Conservation (phyloP, 1,284 basidiomycete genomes). For the Tilletia horrida region DNA sequence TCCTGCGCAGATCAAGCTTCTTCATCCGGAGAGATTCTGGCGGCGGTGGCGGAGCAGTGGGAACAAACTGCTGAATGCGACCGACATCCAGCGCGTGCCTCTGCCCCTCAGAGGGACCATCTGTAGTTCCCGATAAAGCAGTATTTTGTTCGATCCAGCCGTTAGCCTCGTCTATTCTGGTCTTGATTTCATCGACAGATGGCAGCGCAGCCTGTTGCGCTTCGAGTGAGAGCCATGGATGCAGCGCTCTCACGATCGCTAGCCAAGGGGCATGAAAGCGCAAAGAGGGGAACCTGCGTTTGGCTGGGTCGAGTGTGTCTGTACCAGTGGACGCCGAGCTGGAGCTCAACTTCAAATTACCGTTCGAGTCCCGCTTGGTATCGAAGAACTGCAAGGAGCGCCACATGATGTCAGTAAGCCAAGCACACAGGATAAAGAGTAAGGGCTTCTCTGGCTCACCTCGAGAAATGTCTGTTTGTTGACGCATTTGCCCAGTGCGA, state of each 20-base stretch:
- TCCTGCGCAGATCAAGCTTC: conserved; percentile 7
- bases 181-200: conserved; percentile 60
- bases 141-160: conserved; percentile 57
- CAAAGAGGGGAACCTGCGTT: conserved; percentile 53
- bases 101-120: conserved; percentile 42
- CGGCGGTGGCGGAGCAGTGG: conserved; percentile 35
- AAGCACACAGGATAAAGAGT: not conserved
- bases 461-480: conserved; percentile 78
- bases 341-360: not conserved
- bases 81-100: conserved; percentile 26
- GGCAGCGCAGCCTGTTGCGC: conserved; percentile 61
- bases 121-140: conserved; percentile 54
- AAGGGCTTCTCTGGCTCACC: conserved; percentile 20
- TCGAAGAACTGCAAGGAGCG: not conserved
- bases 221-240: conserved; percentile 69
- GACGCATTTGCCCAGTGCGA: conserved; percentile 90
- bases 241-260: conserved; percentile 81
- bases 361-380: not conserved
- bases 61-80: conserved; percentile 35
- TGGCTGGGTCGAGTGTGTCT: conserved; percentile 15
- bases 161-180: conserved; percentile 56
- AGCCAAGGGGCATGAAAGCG: conserved; percentile 81
- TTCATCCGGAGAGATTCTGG: conserved; percentile 15
- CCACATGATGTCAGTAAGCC: not conserved
- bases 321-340: conserved; percentile 19